These are phyloP conservation scores for Aspergillus ruber DNA, from an alignment of 2,329 filamentous ascomycete species.

Conservation along the genomic window DNA sequence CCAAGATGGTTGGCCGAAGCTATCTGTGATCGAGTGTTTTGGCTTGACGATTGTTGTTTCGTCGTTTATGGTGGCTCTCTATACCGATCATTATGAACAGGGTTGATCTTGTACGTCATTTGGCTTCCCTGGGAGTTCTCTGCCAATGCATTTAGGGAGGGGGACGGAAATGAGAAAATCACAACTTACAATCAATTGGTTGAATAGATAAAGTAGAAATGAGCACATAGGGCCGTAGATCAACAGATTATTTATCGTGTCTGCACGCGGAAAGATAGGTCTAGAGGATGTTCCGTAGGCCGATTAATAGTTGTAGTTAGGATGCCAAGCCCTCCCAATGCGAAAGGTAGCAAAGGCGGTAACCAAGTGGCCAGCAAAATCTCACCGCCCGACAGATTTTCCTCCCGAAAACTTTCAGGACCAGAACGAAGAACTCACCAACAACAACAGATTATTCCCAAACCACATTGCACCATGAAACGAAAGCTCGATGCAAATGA, in stretches of 20 bases:
- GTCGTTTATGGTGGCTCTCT: not conserved
- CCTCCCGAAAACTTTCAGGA: constrained; percentile 22
- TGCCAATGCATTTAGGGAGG: not conserved
- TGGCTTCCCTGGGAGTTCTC: not conserved
- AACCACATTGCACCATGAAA: constrained; percentile 35
- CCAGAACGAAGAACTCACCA: not conserved
- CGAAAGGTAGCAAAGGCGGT: not conserved
- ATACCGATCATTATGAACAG: not conserved
- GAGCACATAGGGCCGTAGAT: too few relatives aligned
- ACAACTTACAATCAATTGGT: too few relatives aligned
- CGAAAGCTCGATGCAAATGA: constrained; percentile 45
- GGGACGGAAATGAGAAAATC: not conserved
- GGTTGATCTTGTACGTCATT: not conserved
- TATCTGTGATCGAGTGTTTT: not conserved
- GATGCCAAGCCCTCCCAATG: too few relatives aligned
- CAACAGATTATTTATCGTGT: too few relatives aligned
- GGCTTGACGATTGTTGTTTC: not conserved
- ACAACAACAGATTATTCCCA: constrained; percentile 4
- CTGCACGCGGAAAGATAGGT: too few relatives aligned
- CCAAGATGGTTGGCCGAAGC: not conserved
- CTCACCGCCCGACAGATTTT: constrained; percentile 30
- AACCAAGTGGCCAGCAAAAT: constrained; percentile 1
- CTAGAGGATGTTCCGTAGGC: not conserved
- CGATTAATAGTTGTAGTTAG: not conserved
- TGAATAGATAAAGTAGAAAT: too few relatives aligned